Evolutionary conservation across 2,329 filamentous ascomycete genomes (phyloP).

Genomic region (Bipolaris bicolor): DNA sequence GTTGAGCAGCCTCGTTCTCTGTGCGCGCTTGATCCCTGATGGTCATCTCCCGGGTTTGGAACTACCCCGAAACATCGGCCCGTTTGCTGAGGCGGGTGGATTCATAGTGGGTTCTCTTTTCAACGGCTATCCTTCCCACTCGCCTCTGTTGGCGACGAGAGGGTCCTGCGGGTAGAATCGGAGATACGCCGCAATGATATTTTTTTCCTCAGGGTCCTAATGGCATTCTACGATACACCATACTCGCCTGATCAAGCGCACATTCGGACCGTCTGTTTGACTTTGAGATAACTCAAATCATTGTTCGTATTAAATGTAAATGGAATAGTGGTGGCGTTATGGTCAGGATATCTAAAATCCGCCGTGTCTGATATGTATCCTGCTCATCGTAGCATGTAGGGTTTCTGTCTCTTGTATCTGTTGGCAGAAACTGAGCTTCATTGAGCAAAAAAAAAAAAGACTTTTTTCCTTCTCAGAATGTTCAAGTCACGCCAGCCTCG

Average conservation of each 20-base stretch:
- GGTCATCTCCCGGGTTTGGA: conserved; percentile 26
- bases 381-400: not conserved
- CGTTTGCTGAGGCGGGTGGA: conserved; percentile 11
- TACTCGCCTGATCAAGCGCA: conserved; percentile 1
- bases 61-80: conserved; percentile 23
- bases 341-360: not conserved
- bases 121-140: conserved; percentile 8
- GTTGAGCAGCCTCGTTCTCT: conserved; percentile 17
- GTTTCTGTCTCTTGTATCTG: not conserved
- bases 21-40: conserved; percentile 21
- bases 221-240: conserved; percentile 3
- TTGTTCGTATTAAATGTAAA: not conserved
- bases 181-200: conserved; percentile 12
- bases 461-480: not conserved
- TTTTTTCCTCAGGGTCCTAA: conserved; percentile 8
- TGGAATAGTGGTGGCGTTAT: conserved; percentile 6
- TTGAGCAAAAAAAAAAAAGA: not conserved
- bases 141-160: conserved; percentile 6
- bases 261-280: conserved; percentile 9
- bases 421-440: conserved; percentile 6
- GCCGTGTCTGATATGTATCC: conserved; percentile 3
- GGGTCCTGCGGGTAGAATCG: conserved; percentile 16
- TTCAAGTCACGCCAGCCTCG: conserved; percentile 14
- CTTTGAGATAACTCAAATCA: conserved; percentile 6
- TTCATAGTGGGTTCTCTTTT: conserved; percentile 8